These are phyloP conservation scores for Salix koriyanagi DNA, from an alignment of 345 rosid species.

Conservation along the genomic window DNA sequence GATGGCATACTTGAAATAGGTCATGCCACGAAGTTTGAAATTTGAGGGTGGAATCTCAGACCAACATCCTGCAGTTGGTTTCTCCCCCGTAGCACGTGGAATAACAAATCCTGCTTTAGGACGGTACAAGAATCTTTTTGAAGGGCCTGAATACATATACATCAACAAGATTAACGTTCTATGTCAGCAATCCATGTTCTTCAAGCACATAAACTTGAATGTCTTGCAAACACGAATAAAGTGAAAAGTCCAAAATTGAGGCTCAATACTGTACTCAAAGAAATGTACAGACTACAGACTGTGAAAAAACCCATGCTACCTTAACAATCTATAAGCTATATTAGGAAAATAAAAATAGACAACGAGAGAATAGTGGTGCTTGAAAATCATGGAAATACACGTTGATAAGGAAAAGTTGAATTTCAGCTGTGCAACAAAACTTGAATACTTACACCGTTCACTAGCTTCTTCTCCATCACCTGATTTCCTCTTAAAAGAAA, in stretches of 20 bases:
- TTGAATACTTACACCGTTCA: slow-evolving; percentile 43
- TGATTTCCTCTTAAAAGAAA: slow-evolving; percentile 66
- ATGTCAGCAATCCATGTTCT: neutral
- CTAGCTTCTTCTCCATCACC: slow-evolving; percentile 56
- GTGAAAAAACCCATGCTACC: neutral
- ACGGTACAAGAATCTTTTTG: slow-evolving; percentile 50
- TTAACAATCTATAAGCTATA: neutral
- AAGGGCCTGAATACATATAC: slow-evolving; percentile 38
- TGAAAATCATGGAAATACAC: neutral
- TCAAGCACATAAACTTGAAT: neutral
- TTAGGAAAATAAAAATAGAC: neutral
- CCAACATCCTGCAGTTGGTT: slow-evolving; percentile 49
- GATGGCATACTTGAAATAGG: slow-evolving; percentile 58
- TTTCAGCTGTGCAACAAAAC: neutral
- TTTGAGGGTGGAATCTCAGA: slow-evolving; percentile 63
- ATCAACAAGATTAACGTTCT: neutral
- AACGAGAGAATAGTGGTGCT: neutral
- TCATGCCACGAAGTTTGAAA: slow-evolving; percentile 60
- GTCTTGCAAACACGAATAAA: neutral
- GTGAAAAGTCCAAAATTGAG: neutral
- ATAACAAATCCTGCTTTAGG: slow-evolving; percentile 57
- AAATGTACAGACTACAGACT: neutral
- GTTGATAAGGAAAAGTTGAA: neutral
- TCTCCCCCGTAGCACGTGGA: slow-evolving; percentile 46
- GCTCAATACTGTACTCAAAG: neutral